Percentiles rank a stretch among this genome's conserved stretches.
Evolutionary conservation across 805 yeast genomes (phyloP).

Genomic region (Helenozyma rhizophorensis): DNA sequence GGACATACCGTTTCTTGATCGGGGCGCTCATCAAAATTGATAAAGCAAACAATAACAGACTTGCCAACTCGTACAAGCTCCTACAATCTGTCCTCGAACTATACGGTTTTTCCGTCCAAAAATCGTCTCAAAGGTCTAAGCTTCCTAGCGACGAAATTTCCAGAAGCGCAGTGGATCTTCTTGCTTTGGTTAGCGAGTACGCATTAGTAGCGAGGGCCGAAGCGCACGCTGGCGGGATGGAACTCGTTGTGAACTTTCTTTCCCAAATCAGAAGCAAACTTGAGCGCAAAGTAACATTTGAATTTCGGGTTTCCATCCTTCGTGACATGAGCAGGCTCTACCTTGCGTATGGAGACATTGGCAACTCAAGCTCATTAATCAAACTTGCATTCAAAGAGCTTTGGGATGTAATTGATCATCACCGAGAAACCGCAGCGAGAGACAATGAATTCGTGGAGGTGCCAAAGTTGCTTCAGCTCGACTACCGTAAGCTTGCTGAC

Average conservation of each 20-base stretch:
- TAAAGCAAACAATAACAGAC: constrained; percentile 18
- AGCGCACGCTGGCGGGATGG: constrained; percentile 12
- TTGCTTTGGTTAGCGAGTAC: constrained; percentile 24
- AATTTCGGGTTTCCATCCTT: constrained; percentile 22
- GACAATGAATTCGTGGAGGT: constrained; percentile 3
- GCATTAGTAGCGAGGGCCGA: constrained; percentile 14
- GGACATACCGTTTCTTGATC: constrained; percentile 29
- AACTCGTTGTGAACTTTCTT: constrained; percentile 27
- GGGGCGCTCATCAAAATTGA: constrained; percentile 24
- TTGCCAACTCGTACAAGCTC: constrained; percentile 28
- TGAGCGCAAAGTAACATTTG: constrained; percentile 18
- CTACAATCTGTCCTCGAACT: constrained; percentile 27
- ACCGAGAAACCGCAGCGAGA: constrained; percentile 11
- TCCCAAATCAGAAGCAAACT: constrained; percentile 21
- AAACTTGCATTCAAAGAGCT: constrained; percentile 24
- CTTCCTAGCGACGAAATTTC: constrained; percentile 9
- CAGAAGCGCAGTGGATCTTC: constrained; percentile 18
- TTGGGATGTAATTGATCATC: constrained; percentile 11
- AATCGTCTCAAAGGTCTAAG: too few relatives aligned
- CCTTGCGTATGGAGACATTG: constrained; percentile 18
- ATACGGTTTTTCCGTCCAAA: constrained; percentile 23
- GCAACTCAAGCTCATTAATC: constrained; percentile 20
- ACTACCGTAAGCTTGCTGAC: constrained; percentile 14
- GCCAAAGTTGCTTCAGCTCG: constrained; percentile 18
- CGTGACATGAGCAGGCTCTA: constrained; percentile 28